Evolutionary conservation across 352 stramenopile species (phyloP), one percentile per base, ranked within the genome.

Genomic region (Thraustochytrium aureum): DNA sequence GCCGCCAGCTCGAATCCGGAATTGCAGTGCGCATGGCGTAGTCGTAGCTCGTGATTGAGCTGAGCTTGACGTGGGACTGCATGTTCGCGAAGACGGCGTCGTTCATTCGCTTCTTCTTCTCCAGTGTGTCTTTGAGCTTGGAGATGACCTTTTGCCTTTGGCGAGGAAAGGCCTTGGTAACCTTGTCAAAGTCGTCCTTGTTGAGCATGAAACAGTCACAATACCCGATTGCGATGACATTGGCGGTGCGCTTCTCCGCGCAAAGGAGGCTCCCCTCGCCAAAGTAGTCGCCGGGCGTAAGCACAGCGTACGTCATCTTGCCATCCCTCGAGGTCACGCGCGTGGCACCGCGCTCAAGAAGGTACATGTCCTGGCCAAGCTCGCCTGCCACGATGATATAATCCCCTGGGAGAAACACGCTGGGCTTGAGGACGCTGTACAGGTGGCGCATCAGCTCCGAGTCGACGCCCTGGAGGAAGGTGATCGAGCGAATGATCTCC

Each of bases 161-260:
- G 26, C 22, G 47, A 10, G 73, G 73, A 14, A 82, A 82, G 6
- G 37, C 64, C 22, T 65, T 75, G 32, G 61, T 81, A 0, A 82
- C 73, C 20, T 35, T n/a, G 47, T 82, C 73, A 67, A 82, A 82
- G 64, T 82, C 73, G 2, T 79, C 64, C 62, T 82, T 82, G 62
- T 82, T 82, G 14, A 82, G 47, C 42, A 82, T 61, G 42, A 82
- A 82, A 35, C 73, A 82, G 42, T 82, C 73, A 5, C 73, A 82
- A 47, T 82, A 82, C 10, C 61, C 73, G 26, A 82, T 82, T 2
- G 73, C 73, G 26, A 82, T 41, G 4, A 82, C 41, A 62, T 82
- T 82, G 7, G 73, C 73, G 4, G 73, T 82, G 42, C 73, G 73
- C 62, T 82, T 82, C 64, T 82, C 73, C 3, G 59, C 61, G 10